These are phyloP conservation scores for Ampelomyces quisqualis DNA, from an alignment of 2,329 filamentous ascomycete genomes.

Conservation along the genomic window DNA sequence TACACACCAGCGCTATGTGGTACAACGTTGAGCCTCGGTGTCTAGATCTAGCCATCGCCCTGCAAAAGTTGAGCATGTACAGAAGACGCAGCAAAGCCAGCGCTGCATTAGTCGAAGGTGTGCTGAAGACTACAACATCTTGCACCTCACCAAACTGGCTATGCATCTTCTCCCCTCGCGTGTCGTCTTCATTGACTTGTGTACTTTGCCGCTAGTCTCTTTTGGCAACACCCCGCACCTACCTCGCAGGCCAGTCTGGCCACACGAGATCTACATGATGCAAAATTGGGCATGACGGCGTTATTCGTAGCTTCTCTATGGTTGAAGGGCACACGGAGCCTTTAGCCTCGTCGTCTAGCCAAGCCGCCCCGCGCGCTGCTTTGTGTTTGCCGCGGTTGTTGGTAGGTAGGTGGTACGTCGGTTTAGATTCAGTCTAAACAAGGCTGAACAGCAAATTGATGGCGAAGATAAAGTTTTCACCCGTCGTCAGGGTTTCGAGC, in stretches of 20 bases:
- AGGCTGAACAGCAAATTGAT: neutral
- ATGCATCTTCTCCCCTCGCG: too few species aligned
- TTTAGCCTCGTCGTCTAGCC: neutral
- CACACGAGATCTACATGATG: neutral
- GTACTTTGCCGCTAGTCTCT: neutral
- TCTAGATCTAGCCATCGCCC: too few species aligned
- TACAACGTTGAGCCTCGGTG: too few species aligned
- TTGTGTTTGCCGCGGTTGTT: slow-evolving; percentile 14
- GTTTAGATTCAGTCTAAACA: slow-evolving; percentile 1
- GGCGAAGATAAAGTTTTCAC: neutral
- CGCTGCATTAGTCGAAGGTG: too few species aligned
- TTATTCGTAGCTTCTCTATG: neutral
- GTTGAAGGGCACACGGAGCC: neutral
- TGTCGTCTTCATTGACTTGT: too few species aligned
- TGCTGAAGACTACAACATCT: too few species aligned
- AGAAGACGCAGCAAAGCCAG: too few species aligned
- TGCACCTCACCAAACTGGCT: too few species aligned
- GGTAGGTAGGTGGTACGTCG: slow-evolving; percentile 8
- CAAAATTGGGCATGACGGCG: neutral
- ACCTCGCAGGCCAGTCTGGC: neutral
- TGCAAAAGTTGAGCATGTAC: too few species aligned
- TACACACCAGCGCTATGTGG: too few species aligned
- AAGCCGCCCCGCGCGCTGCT: slow-evolving; percentile 2
- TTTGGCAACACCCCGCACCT: neutral
- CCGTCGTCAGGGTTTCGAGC: neutral